phyloP scores from a whole-genome alignment of 2,329 filamentous ascomycete species.

The Xylaria sp. region DNA sequence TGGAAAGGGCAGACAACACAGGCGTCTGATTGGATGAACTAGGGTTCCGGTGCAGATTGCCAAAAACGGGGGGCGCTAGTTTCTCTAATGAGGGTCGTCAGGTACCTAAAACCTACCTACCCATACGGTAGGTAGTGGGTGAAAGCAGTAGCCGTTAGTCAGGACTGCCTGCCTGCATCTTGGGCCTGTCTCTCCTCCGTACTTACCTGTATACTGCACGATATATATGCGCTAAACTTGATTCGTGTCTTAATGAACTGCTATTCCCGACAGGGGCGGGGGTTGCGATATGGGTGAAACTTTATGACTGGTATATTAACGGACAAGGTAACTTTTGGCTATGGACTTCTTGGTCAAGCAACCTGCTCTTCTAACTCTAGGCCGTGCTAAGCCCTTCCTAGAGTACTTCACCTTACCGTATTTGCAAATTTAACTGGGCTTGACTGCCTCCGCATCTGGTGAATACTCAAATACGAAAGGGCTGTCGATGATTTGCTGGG shows the following conservation, averaged over 20 bases:
- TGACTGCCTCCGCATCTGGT: constrained; percentile 3
- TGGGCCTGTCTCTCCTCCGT: constrained; percentile 4
- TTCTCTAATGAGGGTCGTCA: constrained; percentile 54
- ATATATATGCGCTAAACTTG: constrained; percentile 26
- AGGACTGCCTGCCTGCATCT: constrained; percentile 5
- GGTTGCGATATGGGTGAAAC: constrained; percentile 14
- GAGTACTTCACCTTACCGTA: constrained; percentile 25
- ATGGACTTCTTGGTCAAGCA: neutral
- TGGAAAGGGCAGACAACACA: constrained; percentile 41
- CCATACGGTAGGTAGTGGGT: neutral
- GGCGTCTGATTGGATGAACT: constrained; percentile 45
- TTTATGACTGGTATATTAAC: constrained; percentile 8
- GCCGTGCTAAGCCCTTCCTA: constrained; percentile 14
- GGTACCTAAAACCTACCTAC: neutral
- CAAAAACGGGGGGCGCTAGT: constrained; percentile 53
- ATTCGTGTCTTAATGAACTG: constrained; percentile 21
- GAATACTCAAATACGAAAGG: constrained; percentile 38
- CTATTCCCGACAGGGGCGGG: constrained; percentile 16
- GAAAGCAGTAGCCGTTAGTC: neutral
- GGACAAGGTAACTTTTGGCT: constrained; percentile 15
- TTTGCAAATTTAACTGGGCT: constrained; percentile 37
- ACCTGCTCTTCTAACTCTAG: constrained; percentile 25
- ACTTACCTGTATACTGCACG: neutral
- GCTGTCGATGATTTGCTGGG: constrained; percentile 27
- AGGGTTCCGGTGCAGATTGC: constrained; percentile 52